phyloP scores from a whole-genome alignment of 352 stramenopile genomes.

The Pythium folliculosum region DNA sequence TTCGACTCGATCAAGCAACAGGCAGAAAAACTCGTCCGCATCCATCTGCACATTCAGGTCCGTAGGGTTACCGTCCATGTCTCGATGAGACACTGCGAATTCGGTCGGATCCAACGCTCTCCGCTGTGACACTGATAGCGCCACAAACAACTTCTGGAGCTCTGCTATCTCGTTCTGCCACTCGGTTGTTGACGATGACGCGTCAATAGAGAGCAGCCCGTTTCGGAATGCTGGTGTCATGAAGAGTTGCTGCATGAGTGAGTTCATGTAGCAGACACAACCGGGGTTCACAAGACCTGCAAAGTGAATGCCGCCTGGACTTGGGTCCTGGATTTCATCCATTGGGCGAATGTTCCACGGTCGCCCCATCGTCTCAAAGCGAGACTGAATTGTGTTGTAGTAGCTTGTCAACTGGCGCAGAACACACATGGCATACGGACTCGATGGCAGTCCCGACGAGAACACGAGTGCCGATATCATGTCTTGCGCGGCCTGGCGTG shows the following conservation, averaged over 20 bases:
- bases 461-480: slow-evolving; percentile 5
- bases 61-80: slow-evolving; percentile 73
- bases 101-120: slow-evolving; percentile 57
- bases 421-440: neutral
- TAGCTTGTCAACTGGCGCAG: slow-evolving; percentile 12
- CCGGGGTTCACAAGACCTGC: slow-evolving; percentile 96
- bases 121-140: slow-evolving; percentile 44
- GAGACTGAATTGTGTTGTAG: slow-evolving; percentile 4
- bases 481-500: slow-evolving; percentile 17
- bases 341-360: slow-evolving; percentile 62
- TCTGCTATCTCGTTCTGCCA: slow-evolving; percentile 61
- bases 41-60: slow-evolving; percentile 83
- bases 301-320: slow-evolving; percentile 11
- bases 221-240: slow-evolving; percentile 65
- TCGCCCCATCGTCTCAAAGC: slow-evolving; percentile 30
- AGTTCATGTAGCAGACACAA: slow-evolving; percentile 99
- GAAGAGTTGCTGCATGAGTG: slow-evolving; percentile 96
- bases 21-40: slow-evolving; percentile 80
- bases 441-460: neutral
- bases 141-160: slow-evolving; percentile 72
- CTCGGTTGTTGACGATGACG: slow-evolving; percentile 6
- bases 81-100: slow-evolving; percentile 69
- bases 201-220: slow-evolving; percentile 47
- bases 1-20: slow-evolving; percentile 80
- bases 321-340: slow-evolving; percentile 38